Percentiles rank a stretch among this genome's conserved stretches.
Evolutionary conservation across 805 yeast species (phyloP).

Genomic region (Cyberlindnera japonica): DNA sequence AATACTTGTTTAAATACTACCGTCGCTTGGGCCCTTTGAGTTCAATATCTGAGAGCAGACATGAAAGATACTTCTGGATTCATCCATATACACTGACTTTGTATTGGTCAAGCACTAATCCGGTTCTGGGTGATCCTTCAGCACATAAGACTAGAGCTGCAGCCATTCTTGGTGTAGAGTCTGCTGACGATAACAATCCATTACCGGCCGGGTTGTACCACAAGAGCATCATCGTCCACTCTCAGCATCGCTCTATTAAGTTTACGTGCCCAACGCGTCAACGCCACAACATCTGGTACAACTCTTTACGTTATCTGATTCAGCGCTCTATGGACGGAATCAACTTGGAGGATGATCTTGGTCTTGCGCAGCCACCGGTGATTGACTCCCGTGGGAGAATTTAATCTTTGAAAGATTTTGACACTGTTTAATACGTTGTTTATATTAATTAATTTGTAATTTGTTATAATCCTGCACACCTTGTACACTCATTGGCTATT

Average conservation of each 20-base stretch:
- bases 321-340: slow-evolving; percentile 61
- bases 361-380: slow-evolving; percentile 8
- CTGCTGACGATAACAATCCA: slow-evolving; percentile 81
- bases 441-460: no score
- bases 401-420: background rate
- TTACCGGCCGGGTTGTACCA: slow-evolving; percentile 85
- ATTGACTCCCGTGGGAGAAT: slow-evolving; percentile 2
- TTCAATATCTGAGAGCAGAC: slow-evolving; percentile 70
- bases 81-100: slow-evolving; percentile 90
- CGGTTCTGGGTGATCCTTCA: slow-evolving; percentile 66
- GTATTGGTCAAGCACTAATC: slow-evolving; percentile 84
- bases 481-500: no score
- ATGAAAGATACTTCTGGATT: slow-evolving; percentile 92
- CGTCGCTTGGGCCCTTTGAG: slow-evolving; percentile 73
- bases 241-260: slow-evolving; percentile 59
- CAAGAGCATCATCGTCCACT: slow-evolving; percentile 73
- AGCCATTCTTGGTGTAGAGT: slow-evolving; percentile 74
- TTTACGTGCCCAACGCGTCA: slow-evolving; percentile 85
- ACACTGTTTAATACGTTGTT: no score
- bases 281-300: slow-evolving; percentile 89
- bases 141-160: slow-evolving; percentile 70
- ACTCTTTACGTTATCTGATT: slow-evolving; percentile 72
- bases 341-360: slow-evolving; percentile 36
- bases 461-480: no score
- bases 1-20: slow-evolving; percentile 79